Conservation (phyloP, 2,329 filamentous ascomycete species). For the Talaromyces funiculosus region DNA sequence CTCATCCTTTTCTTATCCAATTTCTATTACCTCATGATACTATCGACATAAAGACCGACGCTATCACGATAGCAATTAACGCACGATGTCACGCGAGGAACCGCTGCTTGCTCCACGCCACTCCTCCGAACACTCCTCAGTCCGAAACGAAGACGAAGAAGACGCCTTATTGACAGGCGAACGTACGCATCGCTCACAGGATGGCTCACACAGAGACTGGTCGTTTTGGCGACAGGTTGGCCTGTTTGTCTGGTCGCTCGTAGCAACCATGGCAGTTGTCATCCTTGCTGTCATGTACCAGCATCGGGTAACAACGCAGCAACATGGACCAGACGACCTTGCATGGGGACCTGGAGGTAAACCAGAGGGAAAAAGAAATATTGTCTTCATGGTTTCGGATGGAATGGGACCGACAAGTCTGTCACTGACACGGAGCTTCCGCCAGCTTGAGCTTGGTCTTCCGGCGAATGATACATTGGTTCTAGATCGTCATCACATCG, state of each 20-base stretch:
- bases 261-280: constrained; percentile 73
- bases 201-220: constrained; percentile 39
- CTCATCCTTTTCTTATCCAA: too few species aligned
- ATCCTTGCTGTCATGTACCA: constrained; percentile 78
- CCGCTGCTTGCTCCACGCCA: constrained; percentile 51
- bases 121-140: constrained; percentile 52
- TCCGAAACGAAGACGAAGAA: constrained; percentile 55
- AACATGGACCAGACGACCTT: constrained; percentile 21
- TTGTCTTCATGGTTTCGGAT: constrained; percentile 98
- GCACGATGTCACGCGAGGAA: constrained; percentile 39
- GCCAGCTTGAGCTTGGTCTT: constrained; percentile 69
- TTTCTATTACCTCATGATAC: background rate
- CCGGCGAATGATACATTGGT: constrained; percentile 68
- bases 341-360: constrained; percentile 37
- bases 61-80: background rate
- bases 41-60: background rate
- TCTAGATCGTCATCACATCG: constrained; percentile 85
- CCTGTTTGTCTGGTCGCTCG: constrained; percentile 73
- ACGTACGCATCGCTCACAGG: constrained; percentile 25
- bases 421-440: constrained; percentile 77
- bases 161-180: constrained; percentile 58
- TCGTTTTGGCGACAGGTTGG: constrained; percentile 66
- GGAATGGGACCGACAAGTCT: constrained; percentile 95
- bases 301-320: constrained; percentile 48
- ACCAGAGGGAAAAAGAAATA: constrained; percentile 69